Base-by-base conservation (phyloP, 495 filamentous ascomycete species). In the Podospora pseudopauciseta region DNA sequence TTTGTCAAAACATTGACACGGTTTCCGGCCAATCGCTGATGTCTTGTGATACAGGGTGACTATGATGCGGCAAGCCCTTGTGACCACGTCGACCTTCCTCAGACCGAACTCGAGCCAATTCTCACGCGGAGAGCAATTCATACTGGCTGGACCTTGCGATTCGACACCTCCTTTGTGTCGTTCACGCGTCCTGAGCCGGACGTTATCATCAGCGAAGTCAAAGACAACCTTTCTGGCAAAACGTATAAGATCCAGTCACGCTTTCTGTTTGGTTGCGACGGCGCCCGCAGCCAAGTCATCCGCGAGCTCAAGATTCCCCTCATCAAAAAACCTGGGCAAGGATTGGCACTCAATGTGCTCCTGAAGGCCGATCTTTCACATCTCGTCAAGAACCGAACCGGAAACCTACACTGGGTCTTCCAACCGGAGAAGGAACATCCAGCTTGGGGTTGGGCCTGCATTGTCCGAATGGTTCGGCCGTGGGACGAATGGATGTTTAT, bases 221-320 rank as follows among this genome's bases (percentile, higher is more conserved):
- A 68, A 15, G 86, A 88, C 64, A 70, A 74, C 0, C 20, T 87
- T 27, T 78, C 83, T 0, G 71, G 77, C 2, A 34, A 60, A 2
- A 75, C 76, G 34, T 86, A 86, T 71, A 73, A 75, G 3, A 80
- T 88, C 32, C 75, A 79, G 20, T 82, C 83, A 5, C 81, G 79
- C 30, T 90, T 85, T 67, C 74, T 89, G 2, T 87, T 88, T 66
- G 87, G 86, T 0, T 83, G 82, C 18, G 87, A 89, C 65, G 87
- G 86, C 3, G 86, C 83, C 0, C 74, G 83, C 16, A 85, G 83
- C 68, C 76, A 79, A 39, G 78, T 89, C n/a, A 73, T 86, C 6
- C 75, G 79, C 19, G 80, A 84, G 71, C 72, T 85, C 0, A 70
- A 77, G 11, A 79, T 86, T 23, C 83, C 84, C 1, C 74, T 87